These are phyloP conservation scores for Globisporangium rhizosaccharum DNA, from an alignment of 352 stramenopile species.

Conservation along the genomic window DNA sequence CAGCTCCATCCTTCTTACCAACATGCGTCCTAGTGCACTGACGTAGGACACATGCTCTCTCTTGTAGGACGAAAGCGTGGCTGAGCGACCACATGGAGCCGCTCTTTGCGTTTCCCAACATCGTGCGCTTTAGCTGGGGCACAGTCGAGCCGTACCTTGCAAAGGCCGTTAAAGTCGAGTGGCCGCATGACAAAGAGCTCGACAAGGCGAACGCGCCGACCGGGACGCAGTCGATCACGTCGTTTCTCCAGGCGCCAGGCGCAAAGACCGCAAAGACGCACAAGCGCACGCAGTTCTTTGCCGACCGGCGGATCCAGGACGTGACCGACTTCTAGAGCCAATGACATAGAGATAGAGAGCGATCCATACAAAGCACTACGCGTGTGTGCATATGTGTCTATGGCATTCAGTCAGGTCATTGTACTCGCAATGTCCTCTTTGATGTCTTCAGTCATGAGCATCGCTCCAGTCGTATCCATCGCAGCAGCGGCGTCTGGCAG, in stretches of 20 bases:
- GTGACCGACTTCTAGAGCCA: constrained; percentile 55
- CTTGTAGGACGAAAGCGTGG: constrained; percentile 78
- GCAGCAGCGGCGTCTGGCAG: background rate
- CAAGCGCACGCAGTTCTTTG: constrained; percentile 46
- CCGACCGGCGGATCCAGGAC: constrained; percentile 45
- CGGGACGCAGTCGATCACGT: constrained; percentile 76
- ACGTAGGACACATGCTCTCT: background rate
- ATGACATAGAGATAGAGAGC: background rate
- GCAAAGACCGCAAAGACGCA: constrained; percentile 14
- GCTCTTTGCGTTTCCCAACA: constrained; percentile 90
- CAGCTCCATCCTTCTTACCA: no score
- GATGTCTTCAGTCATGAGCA: background rate
- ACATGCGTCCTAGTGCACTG: background rate
- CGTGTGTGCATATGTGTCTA: background rate
- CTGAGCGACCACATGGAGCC: constrained; percentile 75
- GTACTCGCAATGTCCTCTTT: background rate
- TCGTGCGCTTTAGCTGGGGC: constrained; percentile 92
- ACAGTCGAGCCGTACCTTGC: constrained; percentile 58
- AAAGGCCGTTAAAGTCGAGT: constrained; percentile 58
- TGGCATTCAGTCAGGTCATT: background rate
- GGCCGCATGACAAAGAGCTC: constrained; percentile 63
- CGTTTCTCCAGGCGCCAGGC: constrained; percentile 50
- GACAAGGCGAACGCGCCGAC: constrained; percentile 49
- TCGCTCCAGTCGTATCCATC: no score
- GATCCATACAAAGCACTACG: background rate